Conservation (phyloP, 2,329 filamentous ascomycete genomes). For the Penicillium hordei region DNA sequence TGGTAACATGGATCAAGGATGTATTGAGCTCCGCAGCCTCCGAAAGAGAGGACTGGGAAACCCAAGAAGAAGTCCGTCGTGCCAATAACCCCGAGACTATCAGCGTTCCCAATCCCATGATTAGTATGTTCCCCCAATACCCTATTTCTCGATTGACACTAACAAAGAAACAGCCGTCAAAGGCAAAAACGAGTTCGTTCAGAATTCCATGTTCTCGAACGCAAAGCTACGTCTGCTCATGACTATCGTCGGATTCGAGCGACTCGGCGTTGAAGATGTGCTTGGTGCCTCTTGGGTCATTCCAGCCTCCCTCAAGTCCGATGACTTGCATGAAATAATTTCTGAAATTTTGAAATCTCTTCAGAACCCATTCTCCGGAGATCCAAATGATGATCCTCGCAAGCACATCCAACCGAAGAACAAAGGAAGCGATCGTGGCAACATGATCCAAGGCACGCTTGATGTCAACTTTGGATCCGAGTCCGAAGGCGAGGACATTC, state of each 20-base stretch:
- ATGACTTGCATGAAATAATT: conserved; percentile 66
- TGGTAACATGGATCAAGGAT: conserved; percentile 78
- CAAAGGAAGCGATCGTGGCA: conserved; percentile 41
- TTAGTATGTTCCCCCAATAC: conserved; percentile 47
- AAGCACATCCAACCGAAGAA: conserved; percentile 74
- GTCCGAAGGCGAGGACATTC: conserved; percentile 60
- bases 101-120: conserved; percentile 28
- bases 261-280: conserved; percentile 66
- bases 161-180: conserved; percentile 53
- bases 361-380: conserved; percentile 73
- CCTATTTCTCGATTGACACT: conserved; percentile 4
- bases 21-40: conserved; percentile 66
- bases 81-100: conserved; percentile 39
- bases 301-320: conserved; percentile 63
- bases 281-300: conserved; percentile 77
- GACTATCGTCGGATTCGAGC: conserved; percentile 69
- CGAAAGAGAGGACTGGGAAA: conserved; percentile 76
- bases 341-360: conserved; percentile 74
- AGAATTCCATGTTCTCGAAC: conserved; percentile 82
- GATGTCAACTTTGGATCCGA: conserved; percentile 69
- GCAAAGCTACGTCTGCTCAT: conserved; percentile 82
- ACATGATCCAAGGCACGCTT: conserved; percentile 35
- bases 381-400: conserved; percentile 71
- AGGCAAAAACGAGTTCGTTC: conserved; percentile 65
- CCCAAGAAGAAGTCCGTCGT: conserved; percentile 62